Conservation (phyloP, 73 alveolate genomes). For the Tetrahymena malaccensis region DNA sequence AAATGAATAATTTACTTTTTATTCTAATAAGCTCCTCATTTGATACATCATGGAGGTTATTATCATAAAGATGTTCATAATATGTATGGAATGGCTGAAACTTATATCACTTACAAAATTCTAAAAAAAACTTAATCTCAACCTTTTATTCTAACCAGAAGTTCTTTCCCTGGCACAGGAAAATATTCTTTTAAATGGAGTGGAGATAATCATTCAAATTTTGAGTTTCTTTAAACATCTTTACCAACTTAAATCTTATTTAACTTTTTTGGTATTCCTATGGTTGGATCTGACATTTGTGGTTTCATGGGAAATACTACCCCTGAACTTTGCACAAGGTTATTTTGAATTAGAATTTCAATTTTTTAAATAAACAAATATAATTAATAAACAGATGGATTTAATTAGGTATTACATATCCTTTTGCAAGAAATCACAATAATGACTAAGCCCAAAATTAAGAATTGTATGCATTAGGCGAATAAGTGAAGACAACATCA, state of each 20-base stretch:
- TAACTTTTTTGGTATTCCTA: constrained; percentile 88
- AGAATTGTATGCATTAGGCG: constrained; percentile 30
- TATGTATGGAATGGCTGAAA: constrained; percentile 25
- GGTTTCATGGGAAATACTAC: constrained; percentile 65
- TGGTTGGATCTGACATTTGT: constrained; percentile 84
- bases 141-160: constrained; percentile 77
- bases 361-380: background rate
- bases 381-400: constrained; percentile 32
- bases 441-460: constrained; percentile 45
- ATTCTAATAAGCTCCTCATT: constrained; percentile 15
- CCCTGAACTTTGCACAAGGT: constrained; percentile 64
- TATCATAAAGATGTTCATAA: constrained; percentile 40
- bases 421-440: constrained; percentile 72
- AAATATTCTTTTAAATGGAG: constrained; percentile 76
- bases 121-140: constrained; percentile 24
- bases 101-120: constrained; percentile 4
- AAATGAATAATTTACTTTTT: background rate
- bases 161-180: constrained; percentile 81
- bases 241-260: constrained; percentile 70
- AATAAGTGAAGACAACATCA: constrained; percentile 1
- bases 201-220: constrained; percentile 65
- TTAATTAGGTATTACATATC: constrained; percentile 62
- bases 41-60: constrained; percentile 17
- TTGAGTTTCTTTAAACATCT: constrained; percentile 62
- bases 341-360: background rate